Evolutionary conservation across 1,284 basidiomycete genomes (phyloP).

Genomic region (Papiliotrema flavescens): DNA sequence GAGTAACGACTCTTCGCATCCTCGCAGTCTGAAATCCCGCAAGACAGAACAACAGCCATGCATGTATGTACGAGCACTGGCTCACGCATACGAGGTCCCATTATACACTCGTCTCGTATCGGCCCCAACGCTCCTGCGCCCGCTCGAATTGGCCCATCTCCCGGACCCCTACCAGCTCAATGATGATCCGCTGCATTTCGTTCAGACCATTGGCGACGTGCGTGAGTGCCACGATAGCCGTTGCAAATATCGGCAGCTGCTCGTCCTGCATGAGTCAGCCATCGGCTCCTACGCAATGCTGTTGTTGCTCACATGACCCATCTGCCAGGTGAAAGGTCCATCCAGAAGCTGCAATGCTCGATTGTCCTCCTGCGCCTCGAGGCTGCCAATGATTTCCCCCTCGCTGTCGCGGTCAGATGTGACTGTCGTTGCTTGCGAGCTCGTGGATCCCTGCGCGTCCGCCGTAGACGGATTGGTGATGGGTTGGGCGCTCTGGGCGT

Average conservation of each 20-base stretch:
- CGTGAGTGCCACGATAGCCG: constrained; percentile 37
- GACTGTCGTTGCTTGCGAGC: too few relatives aligned
- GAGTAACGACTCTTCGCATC: too few relatives aligned
- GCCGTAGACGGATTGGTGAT: too few relatives aligned
- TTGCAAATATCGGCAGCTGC: constrained; percentile 42
- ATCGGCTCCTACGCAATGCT: neutral
- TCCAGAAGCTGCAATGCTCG: constrained; percentile 7
- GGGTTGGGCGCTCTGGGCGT: neutral
- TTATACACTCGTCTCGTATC: neutral
- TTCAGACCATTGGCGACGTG: constrained; percentile 37
- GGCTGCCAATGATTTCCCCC: neutral
- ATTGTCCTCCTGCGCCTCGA: constrained; percentile 6
- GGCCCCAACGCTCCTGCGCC: constrained; percentile 33
- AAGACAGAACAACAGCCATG: too few relatives aligned
- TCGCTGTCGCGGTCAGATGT: neutral
- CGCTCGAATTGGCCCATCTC: constrained; percentile 39
- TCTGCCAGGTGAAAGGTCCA: constrained; percentile 19
- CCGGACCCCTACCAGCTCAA: constrained; percentile 39
- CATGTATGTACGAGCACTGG: too few relatives aligned
- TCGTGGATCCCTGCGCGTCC: too few relatives aligned
- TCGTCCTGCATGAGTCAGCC: constrained; percentile 29
- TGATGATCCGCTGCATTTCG: constrained; percentile 33
- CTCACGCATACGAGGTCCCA: neutral
- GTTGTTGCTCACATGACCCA: constrained; percentile 16
- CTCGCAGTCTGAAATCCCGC: too few relatives aligned